Percentiles rank a stretch among this genome's conserved stretches.
phyloP scores from a whole-genome alignment of 495 filamentous ascomycete species.

The Lophium mytilinum region DNA sequence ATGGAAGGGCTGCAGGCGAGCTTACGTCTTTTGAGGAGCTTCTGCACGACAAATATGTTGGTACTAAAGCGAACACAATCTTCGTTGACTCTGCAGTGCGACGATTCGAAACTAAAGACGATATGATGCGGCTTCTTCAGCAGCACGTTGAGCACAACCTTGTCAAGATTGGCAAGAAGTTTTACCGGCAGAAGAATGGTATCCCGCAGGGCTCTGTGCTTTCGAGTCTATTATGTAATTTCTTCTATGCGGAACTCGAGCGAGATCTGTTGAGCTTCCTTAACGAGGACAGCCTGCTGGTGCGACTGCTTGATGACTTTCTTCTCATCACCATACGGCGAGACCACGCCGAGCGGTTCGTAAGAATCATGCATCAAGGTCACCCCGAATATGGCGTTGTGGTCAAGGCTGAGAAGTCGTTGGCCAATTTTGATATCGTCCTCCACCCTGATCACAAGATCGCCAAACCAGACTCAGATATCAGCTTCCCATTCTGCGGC shows the following conservation, averaged over 20 bases:
- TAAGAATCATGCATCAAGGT: slow-evolving; percentile 71
- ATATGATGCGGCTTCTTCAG: slow-evolving; percentile 60
- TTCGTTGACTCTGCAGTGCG: slow-evolving; percentile 59
- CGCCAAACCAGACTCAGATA: slow-evolving; percentile 17
- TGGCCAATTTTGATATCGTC: slow-evolving; percentile 70
- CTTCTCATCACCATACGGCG: slow-evolving; percentile 69
- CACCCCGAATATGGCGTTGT: slow-evolving; percentile 69
- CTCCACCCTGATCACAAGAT: slow-evolving; percentile 5
- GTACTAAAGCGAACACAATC: slow-evolving; percentile 55
- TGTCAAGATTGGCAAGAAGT: slow-evolving; percentile 82
- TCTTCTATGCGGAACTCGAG: slow-evolving; percentile 89
- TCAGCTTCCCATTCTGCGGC: slow-evolving; percentile 81
- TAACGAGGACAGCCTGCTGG: slow-evolving; percentile 52
- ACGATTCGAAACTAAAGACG: slow-evolving; percentile 44
- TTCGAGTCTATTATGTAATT: slow-evolving; percentile 81
- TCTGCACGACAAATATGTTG: slow-evolving; percentile 41
- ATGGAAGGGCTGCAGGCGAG: slow-evolving; percentile 46
- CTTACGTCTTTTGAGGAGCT: slow-evolving; percentile 47
- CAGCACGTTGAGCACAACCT: slow-evolving; percentile 77
- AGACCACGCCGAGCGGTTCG: slow-evolving; percentile 57
- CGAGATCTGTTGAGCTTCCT: slow-evolving; percentile 55
- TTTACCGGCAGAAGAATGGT: slow-evolving; percentile 77
- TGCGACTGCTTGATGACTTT: slow-evolving; percentile 88
- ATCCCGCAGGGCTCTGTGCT: slow-evolving; percentile 91
- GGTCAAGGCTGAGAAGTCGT: slow-evolving; percentile 68